phyloP scores from a whole-genome alignment of 2,329 filamentous ascomycete genomes.

The Gnomoniopsis sp. region DNA sequence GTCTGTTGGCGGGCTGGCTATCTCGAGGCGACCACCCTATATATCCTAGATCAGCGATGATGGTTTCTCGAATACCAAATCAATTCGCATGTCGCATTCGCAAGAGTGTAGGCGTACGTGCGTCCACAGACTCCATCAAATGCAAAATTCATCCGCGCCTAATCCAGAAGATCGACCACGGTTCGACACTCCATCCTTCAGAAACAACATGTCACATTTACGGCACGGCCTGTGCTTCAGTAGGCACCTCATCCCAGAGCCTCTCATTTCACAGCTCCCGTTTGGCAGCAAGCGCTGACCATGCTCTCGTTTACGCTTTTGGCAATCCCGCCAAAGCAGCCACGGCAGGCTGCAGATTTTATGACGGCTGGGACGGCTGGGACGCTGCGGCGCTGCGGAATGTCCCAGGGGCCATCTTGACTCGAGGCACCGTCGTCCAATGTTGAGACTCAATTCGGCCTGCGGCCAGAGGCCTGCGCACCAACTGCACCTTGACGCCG shows the following conservation, averaged over 20 bases:
- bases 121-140: not conserved
- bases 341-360: slow-evolving; percentile 36
- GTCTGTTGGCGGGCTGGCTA: not conserved
- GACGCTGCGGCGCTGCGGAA: slow-evolving; percentile 27
- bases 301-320: slow-evolving; percentile 25
- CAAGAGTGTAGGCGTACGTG: not conserved
- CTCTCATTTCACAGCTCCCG: slow-evolving; percentile 27
- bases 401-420: slow-evolving; percentile 31
- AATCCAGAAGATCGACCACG: not conserved
- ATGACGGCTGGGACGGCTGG: slow-evolving; percentile 32
- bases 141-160: not conserved
- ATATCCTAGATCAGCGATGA: not conserved
- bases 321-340: slow-evolving; percentile 21
- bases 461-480: not conserved
- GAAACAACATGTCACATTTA: slow-evolving; percentile 20
- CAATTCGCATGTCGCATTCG: slow-evolving; percentile 1
- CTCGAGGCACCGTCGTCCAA: slow-evolving; percentile 33
- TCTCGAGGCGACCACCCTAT: not conserved
- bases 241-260: slow-evolving; percentile 5
- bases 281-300: slow-evolving; percentile 29
- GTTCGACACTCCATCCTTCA: slow-evolving; percentile 19
- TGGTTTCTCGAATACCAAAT: not conserved
- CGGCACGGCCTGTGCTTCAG: slow-evolving; percentile 15
- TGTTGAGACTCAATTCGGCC: slow-evolving; percentile 16
- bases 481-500: not conserved